Evolutionary conservation across 345 rosid species (phyloP).

Genomic region (Barbarea vulgaris): DNA sequence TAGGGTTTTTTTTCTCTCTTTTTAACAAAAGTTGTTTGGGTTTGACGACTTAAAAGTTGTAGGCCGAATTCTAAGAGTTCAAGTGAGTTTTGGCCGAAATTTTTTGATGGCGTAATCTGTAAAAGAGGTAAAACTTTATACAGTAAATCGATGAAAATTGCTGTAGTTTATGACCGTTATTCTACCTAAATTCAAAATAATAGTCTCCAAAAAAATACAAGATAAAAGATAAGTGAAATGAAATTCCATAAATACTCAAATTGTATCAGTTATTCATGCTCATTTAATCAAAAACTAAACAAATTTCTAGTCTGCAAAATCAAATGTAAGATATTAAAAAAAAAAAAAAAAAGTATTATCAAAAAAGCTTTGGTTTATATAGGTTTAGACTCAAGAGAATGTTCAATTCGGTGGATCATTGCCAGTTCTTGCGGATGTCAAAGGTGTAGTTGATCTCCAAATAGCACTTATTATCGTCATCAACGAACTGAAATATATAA

Average conservation of each 20-base stretch:
- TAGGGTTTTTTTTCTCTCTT: no score
- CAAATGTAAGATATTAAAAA: conserved; percentile 8
- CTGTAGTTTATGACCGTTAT: background rate
- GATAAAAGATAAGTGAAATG: background rate
- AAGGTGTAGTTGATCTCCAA: conserved; percentile 89
- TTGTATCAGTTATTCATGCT: conserved; percentile 23
- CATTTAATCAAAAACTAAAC: conserved; percentile 18
- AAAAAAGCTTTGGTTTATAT: conserved; percentile 31
- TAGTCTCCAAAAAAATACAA: background rate
- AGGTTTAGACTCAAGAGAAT: conserved; percentile 7
- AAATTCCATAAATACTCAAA: conserved; percentile 5
- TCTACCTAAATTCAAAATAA: background rate
- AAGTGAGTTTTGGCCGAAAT: no score
- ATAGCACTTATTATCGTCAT: conserved; percentile 85
- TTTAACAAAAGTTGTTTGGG: no score
- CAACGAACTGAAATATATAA: conserved; percentile 59
- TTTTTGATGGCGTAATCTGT: no score
- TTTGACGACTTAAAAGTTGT: no score
- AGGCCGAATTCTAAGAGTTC: no score
- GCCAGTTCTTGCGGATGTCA: conserved; percentile 88
- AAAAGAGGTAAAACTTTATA: no score
- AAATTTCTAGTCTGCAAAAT: conserved; percentile 18
- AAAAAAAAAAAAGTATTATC: no score
- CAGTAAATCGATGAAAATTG: no score
- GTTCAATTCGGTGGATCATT: conserved; percentile 18